A percentile compares a stretch with the other conserved stretches of the same genome.
These are phyloP conservation scores for Chytridium lagenaria DNA, from an alignment of 371 early-diverging fungal genomes.

Conservation along the genomic window DNA sequence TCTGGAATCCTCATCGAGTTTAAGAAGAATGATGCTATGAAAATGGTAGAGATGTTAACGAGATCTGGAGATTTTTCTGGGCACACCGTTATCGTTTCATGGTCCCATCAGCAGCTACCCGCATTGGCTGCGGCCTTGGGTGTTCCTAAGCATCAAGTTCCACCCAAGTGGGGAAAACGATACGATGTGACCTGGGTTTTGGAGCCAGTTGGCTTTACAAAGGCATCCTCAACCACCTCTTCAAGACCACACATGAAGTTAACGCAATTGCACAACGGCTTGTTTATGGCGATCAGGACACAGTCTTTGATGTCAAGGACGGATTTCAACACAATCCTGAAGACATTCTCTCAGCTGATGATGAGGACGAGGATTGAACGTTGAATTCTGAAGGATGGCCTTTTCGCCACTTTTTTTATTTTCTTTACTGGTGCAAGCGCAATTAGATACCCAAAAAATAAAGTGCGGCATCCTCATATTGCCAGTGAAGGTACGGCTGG, in stretches of 20 bases:
- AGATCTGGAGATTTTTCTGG: constrained; percentile 24
- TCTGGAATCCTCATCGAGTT: constrained; percentile 16
- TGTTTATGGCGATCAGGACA: constrained; percentile 49
- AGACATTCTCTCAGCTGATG: neutral
- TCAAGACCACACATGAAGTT: constrained; percentile 13
- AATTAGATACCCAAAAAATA: no score
- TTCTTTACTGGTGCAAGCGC: no score
- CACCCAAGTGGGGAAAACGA: constrained; percentile 53
- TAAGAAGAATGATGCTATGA: constrained; percentile 33
- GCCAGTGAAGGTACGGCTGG: no score
- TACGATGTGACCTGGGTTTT: constrained; percentile 59
- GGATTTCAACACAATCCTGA: constrained; percentile 6
- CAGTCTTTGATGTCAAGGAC: constrained; percentile 28
- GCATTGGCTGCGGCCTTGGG: constrained; percentile 46
- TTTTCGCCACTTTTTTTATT: neutral
- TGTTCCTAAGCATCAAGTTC: constrained; percentile 34
- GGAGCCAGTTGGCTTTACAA: neutral
- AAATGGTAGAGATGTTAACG: constrained; percentile 24
- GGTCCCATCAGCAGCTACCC: constrained; percentile 56
- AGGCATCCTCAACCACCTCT: neutral
- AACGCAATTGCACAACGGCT: constrained; percentile 47
- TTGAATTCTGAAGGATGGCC: neutral
- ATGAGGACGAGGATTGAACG: constrained; percentile 13
- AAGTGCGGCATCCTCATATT: no score
- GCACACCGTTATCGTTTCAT: constrained; percentile 44